Conservation (phyloP, 441 rosid species). For the Populus hybrid region DNA sequence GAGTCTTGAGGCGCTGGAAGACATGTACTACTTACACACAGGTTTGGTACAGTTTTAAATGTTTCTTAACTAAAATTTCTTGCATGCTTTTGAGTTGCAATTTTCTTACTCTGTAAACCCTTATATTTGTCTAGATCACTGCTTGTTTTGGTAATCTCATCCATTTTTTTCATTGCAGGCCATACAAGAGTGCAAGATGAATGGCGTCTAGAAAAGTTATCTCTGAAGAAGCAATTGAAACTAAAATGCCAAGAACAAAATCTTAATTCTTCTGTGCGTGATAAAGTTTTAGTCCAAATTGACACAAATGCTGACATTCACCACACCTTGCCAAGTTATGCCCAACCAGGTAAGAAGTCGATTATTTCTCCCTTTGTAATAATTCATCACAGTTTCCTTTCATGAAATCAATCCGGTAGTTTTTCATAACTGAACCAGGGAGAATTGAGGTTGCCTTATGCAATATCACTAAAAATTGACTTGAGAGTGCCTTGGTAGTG, state of each 20-base stretch:
- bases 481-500: background rate
- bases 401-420: background rate
- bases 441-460: background rate
- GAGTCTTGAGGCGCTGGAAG: conserved; percentile 91
- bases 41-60: conserved; percentile 40
- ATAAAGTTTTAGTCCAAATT: conserved; percentile 50
- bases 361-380: background rate
- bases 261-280: conserved; percentile 41
- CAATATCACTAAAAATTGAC: background rate
- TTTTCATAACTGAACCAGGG: background rate
- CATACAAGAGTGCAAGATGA: conserved; percentile 52
- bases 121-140: conserved; percentile 4
- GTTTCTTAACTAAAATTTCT: conserved; percentile 18
- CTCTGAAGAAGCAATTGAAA: conserved; percentile 88
- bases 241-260: conserved; percentile 87
- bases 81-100: conserved; percentile 2
- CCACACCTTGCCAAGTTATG: conserved; percentile 42
- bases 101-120: background rate
- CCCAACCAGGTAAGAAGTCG: conserved; percentile 44
- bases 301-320: conserved; percentile 45
- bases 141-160: conserved; percentile 15
- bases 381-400: background rate
- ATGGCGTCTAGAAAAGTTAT: conserved; percentile 59
- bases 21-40: conserved; percentile 84
- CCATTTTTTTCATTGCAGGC: conserved; percentile 38